Percentiles rank a stretch among this genome's conserved stretches.
These are phyloP conservation scores for Populus nigra DNA, from an alignment of 345 rosid species.

Conservation along the genomic window DNA sequence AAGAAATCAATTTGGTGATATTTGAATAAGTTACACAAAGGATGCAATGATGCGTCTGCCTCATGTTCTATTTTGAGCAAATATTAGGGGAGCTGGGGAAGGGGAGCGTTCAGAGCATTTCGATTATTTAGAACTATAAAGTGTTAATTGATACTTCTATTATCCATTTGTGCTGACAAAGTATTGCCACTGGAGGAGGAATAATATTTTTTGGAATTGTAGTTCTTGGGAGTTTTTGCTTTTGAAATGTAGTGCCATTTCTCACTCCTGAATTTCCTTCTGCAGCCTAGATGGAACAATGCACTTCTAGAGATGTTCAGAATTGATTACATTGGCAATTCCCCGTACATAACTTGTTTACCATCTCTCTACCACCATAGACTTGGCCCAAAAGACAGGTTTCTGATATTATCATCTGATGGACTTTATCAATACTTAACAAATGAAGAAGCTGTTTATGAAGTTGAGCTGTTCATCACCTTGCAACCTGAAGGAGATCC, in stretches of 20 bases:
- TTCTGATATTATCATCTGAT: slow-evolving; percentile 79
- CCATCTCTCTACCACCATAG: slow-evolving; percentile 80
- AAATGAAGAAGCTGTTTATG: slow-evolving; percentile 72
- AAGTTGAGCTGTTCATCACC: slow-evolving; percentile 68
- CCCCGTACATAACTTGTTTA: slow-evolving; percentile 70
- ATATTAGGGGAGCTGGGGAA: background rate
- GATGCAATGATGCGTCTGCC: background rate
- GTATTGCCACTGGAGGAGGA: background rate
- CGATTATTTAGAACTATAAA: background rate
- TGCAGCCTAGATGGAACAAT: slow-evolving; percentile 86
- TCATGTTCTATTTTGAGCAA: background rate
- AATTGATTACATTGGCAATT: slow-evolving; percentile 69
- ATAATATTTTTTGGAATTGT: background rate
- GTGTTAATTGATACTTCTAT: background rate
- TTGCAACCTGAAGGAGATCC: slow-evolving; percentile 93
- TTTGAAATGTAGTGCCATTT: background rate
- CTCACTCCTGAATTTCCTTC: slow-evolving; percentile 9
- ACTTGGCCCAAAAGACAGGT: slow-evolving; percentile 63
- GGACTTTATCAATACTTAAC: slow-evolving; percentile 87
- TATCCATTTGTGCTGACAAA: background rate
- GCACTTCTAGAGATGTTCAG: slow-evolving; percentile 81
- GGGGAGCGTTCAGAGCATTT: background rate
- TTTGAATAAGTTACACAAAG: background rate
- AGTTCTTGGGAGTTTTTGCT: background rate
- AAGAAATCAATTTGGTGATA: background rate